These are phyloP conservation scores for Paramyrothecium sp. DNA, from an alignment of 2,329 filamentous ascomycete genomes.

Conservation along the genomic window DNA sequence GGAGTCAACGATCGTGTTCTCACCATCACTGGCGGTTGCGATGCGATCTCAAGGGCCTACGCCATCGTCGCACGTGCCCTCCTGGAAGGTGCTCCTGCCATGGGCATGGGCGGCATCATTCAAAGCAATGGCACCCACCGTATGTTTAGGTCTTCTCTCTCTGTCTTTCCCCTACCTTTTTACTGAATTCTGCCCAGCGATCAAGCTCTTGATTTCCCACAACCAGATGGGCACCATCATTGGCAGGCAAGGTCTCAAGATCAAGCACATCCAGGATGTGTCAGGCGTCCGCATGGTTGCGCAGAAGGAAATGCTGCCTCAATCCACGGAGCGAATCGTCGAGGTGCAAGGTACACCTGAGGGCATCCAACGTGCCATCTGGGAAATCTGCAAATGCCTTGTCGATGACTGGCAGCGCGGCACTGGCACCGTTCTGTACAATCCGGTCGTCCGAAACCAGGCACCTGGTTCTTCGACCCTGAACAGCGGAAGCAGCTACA, in stretches of 20 bases:
- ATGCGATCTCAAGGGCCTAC: conserved; percentile 88
- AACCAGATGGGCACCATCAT: conserved; percentile 99
- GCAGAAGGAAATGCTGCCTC: conserved; percentile 98
- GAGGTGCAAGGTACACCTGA: conserved; percentile 94
- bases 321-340: conserved; percentile 96
- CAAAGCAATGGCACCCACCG: conserved; percentile 89
- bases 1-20: conserved; percentile 96
- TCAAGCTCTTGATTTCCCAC: conserved; percentile 97
- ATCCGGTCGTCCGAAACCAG: conserved; percentile 88
- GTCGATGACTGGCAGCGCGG: conserved; percentile 98
- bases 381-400: conserved; percentile 98
- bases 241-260: conserved; percentile 92
- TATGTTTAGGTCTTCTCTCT: conserved; percentile 39
- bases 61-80: conserved; percentile 88
- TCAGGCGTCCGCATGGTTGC: conserved; percentile 98
- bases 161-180: neutral
- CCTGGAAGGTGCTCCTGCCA: conserved; percentile 87
- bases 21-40: conserved; percentile 88
- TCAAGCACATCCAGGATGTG: conserved; percentile 98
- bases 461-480: conserved; percentile 49
- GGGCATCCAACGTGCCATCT: conserved; percentile 91
- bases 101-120: conserved; percentile 93
- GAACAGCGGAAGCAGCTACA: conserved; percentile 31
- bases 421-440: conserved; percentile 95
- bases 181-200: conserved; percentile 55